Conservation (phyloP, 441 rosid species). For the Euphorbia celastroides region DNA sequence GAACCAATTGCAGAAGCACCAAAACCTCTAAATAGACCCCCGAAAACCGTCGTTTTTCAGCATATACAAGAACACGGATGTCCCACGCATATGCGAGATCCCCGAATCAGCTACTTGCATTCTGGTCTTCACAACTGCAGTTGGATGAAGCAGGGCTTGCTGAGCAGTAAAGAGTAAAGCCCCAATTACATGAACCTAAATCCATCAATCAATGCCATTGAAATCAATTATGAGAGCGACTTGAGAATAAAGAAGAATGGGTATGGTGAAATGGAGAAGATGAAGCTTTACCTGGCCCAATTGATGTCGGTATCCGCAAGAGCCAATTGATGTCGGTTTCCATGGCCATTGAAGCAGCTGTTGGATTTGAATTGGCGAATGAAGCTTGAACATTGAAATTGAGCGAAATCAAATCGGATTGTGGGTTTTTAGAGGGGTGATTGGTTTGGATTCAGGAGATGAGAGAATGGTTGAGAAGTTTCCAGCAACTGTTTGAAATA, state of each 20-base stretch:
- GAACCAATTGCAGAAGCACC: conserved; percentile 55
- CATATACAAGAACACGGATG: conserved; percentile 29
- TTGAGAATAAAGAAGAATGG: neutral
- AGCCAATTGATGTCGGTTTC: conserved; percentile 34
- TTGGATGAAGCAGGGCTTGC: conserved; percentile 50
- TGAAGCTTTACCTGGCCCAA: conserved; percentile 34
- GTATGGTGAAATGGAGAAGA: neutral
- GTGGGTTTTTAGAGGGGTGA: neutral
- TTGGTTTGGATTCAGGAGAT: neutral
- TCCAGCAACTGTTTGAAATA: neutral
- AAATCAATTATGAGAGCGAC: neutral
- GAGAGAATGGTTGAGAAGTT: neutral
- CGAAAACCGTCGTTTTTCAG: conserved; percentile 40
- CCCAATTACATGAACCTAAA: conserved; percentile 46
- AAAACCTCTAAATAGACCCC: conserved; percentile 52
- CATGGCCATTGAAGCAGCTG: conserved; percentile 25
- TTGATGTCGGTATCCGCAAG: conserved; percentile 53
- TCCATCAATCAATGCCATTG: neutral
- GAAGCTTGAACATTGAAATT: neutral
- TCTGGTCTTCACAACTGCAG: conserved; percentile 53
- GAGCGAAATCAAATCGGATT: neutral
- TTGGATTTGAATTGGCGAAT: neutral
- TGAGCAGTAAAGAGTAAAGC: conserved; percentile 56
- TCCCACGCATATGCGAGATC: conserved; percentile 31
- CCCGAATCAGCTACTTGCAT: conserved; percentile 55